Evolutionary conservation across 257 asterid species (phyloP), one percentile per base, ranked within the genome.

Genomic region (Solanum appendiculatum): DNA sequence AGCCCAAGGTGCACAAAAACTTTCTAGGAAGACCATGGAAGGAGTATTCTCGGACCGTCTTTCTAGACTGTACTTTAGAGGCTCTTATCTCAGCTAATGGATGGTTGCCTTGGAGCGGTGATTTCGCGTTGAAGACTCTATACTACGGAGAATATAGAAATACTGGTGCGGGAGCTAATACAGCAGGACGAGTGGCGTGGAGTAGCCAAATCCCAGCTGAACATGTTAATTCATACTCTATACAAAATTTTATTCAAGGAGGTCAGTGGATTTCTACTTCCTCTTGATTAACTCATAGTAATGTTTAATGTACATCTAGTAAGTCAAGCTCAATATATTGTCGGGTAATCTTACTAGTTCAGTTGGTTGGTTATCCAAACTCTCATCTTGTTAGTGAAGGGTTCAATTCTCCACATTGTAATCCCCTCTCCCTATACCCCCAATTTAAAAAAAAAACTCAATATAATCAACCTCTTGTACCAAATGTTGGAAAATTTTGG

Each of bases 11-110:
- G 66, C 89, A 87, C 85, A 77, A 87, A 83, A 89, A 69, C 42
- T 89, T n/a, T 42, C 56, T 89, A 34, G 91, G 91, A 36, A 70
- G 91, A 36, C 91, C 91, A 23, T 89, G 91, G 91, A 89, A 87
- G 88, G 89, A 87, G 85, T 89, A 75, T 69, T 89, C 91, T 5
- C 83, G 91, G 88, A 85, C 89, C 34, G 87, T 89, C 68, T 89
- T 87, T 56, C 46, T 89, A 34, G 29, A 46, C 0, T 89, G 89
- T 89, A 82, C 75, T 16, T 74, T 89, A 73, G 91, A 85, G 84
- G 88, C 80, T 84, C 87, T 87, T 42, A 39, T 87, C 21, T 44
- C 84, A 0, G 54, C 86, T 5, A 37, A n/a, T 18, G 91, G 91
- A 23, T 89, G 91, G 91, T 10, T 85, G 81, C 87, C 88, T 15